Base-by-base conservation (phyloP, 306 rosid species). In the cucumber (Cucumis sativus) region DNA sequence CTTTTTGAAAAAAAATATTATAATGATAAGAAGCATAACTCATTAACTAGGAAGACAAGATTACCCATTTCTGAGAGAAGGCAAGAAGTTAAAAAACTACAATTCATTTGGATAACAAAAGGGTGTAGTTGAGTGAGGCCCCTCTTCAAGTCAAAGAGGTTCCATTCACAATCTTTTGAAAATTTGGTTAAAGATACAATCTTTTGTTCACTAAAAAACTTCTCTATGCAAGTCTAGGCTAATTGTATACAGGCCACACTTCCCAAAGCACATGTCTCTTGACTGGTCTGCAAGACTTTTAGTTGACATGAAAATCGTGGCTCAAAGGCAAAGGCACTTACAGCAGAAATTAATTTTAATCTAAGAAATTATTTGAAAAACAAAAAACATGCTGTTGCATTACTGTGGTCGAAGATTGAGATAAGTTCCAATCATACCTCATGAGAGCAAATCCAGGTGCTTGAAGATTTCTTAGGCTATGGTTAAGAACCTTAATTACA, bases 381-480 rank as follows among this genome's bases (percentile, higher is more conserved):
- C 13, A 14, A 61, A 11, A 4, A 61, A 13, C 33, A 58, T 8
- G 33, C 30, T 8, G 28, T 20, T 20, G 28, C 63, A 58, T 58
- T 7, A 58, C 30, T 58, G 20, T 58, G 23, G 3, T 8, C 15
- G 1, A 9, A 58, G 63, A 58, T 8, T 2, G 63, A n/a, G 30
- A 58, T 58, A 10, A 58, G 15, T 58, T 58, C 8, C n/a, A 68
- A 39, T 47, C 74, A 63, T 60, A 30, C 37, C 41, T 67, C 20
- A 6, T 67, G 74, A 69, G 30, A 67, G 74, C 54, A 47, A 47
- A 71, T 47, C 60, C 0, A 21, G 37, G 45, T 54, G 69, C 77
- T 80, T 84, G 41, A 68, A 15, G 28, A 74, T 71, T 73, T 63
- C 61, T 74, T 78, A 47, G 76, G 60, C 41, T 25, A 5, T 71